These are phyloP conservation scores for Cyclostephanos tholiformis DNA, from an alignment of 108 stramenopile genomes.

Conservation along the genomic window DNA sequence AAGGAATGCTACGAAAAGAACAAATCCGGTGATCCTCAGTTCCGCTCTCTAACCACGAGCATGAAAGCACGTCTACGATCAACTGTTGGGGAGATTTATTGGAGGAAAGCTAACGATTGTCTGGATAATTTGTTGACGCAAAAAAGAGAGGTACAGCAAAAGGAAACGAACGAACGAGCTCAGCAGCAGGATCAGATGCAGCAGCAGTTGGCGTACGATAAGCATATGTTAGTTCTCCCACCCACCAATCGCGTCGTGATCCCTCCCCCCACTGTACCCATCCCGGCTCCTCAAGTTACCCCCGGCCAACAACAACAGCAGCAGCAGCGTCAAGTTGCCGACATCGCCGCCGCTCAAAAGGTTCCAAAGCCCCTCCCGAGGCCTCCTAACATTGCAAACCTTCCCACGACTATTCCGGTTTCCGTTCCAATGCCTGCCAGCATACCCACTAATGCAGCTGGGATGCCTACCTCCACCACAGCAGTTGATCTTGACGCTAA, in stretches of 20 bases:
- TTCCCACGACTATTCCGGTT: slow-evolving; percentile 7
- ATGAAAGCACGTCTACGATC: slow-evolving; percentile 55
- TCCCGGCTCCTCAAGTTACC: slow-evolving; percentile 3
- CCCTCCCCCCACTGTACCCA: slow-evolving; percentile 19
- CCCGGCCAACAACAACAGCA: slow-evolving; percentile 13
- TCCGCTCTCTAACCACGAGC: slow-evolving; percentile 51
- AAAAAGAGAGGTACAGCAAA: slow-evolving; percentile 26
- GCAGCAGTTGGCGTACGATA: background rate
- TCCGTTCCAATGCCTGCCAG: slow-evolving; percentile 2
- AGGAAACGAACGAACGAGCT: background rate
- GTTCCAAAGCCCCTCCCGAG: slow-evolving; percentile 11
- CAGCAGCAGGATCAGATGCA: background rate
- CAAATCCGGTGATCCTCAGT: slow-evolving; percentile 58
- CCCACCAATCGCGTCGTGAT: background rate
- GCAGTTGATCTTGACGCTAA: background rate
- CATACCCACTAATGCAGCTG: slow-evolving; percentile 2
- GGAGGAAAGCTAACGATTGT: slow-evolving; percentile 63
- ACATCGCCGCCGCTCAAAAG: slow-evolving; percentile 27
- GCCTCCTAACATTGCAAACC: background rate
- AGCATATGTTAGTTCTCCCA: slow-evolving; percentile 51
- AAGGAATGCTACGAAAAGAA: slow-evolving; percentile 84
- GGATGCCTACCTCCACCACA: slow-evolving; percentile 17
- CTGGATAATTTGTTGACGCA: slow-evolving; percentile 55
- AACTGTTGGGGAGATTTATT: slow-evolving; percentile 69
- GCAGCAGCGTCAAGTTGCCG: slow-evolving; percentile 10